Evolutionary conservation across 345 rosid species (phyloP).

Genomic region (Citropsis articulata): DNA sequence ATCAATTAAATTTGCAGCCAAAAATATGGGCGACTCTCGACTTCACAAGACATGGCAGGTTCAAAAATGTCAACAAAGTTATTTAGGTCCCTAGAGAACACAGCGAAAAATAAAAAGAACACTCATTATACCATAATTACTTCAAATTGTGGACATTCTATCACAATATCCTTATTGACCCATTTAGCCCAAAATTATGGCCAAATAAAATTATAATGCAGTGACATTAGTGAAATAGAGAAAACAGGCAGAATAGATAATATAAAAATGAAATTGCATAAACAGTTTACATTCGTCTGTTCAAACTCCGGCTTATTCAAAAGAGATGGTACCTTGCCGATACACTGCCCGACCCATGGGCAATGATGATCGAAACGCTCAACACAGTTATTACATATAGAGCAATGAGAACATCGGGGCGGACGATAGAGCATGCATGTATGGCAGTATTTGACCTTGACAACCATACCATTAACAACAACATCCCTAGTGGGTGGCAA

Average conservation of each 20-base stretch:
- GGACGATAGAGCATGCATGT: constrained; percentile 96
- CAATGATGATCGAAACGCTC: constrained; percentile 97
- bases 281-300: neutral
- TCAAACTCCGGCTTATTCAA: neutral
- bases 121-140: neutral
- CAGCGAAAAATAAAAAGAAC: neutral
- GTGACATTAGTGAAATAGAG: too few species aligned
- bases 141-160: neutral
- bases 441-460: constrained; percentile 82
- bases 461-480: constrained; percentile 52
- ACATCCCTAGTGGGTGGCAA: constrained; percentile 76
- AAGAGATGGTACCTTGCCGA: constrained; percentile 63
- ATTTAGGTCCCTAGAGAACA: neutral
- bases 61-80: neutral
- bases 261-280: neutral
- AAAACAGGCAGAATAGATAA: neutral
- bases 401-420: constrained; percentile 93
- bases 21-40: neutral
- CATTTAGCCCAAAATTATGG: neutral
- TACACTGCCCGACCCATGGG: constrained; percentile 99
- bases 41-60: neutral
- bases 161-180: neutral
- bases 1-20: neutral
- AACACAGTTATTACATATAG: constrained; percentile 89
- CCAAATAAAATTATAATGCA: neutral